Conservation (phyloP, 176 grass and related monocot genomes). For the Phragmites australis region DNA sequence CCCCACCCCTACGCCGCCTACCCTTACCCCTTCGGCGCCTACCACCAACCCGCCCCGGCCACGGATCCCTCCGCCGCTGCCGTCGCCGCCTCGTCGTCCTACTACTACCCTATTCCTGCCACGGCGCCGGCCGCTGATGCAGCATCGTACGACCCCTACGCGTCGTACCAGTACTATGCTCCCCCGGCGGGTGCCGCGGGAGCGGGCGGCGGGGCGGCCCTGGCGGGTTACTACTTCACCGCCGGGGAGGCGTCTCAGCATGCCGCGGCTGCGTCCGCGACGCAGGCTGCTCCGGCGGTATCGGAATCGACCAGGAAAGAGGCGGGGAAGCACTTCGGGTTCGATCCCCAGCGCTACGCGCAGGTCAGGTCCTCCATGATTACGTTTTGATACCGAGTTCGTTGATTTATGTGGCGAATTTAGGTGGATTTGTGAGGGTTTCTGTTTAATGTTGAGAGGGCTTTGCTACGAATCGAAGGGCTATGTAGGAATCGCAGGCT, state of each 20-base stretch:
- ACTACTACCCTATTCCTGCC: constrained; percentile 18
- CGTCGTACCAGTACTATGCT: constrained; percentile 35
- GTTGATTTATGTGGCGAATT: constrained; percentile 12
- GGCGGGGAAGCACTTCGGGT: constrained; percentile 40
- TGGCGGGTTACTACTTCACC: constrained; percentile 38
- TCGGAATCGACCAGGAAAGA: constrained; percentile 19
- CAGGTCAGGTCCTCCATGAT: constrained; percentile 40
- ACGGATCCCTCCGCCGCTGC: background rate
- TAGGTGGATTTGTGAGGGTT: background rate
- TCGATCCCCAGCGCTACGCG: constrained; percentile 53
- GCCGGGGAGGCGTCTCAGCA: constrained; percentile 39
- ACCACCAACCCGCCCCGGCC: constrained; percentile 28
- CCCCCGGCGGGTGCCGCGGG: background rate
- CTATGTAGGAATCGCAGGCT: background rate
- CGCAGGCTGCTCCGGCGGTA: background rate
- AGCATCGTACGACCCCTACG: constrained; percentile 29
- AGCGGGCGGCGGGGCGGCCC: background rate
- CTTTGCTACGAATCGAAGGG: background rate
- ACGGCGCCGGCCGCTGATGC: background rate
- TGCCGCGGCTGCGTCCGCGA: background rate
- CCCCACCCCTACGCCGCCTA: constrained; percentile 36
- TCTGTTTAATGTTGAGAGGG: background rate
- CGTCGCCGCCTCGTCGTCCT: constrained; percentile 15
- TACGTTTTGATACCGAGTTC: background rate
- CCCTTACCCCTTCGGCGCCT: constrained; percentile 13